Evolutionary conservation across 331 rosid species (phyloP).

Genomic region (Telfairia occidentalis): DNA sequence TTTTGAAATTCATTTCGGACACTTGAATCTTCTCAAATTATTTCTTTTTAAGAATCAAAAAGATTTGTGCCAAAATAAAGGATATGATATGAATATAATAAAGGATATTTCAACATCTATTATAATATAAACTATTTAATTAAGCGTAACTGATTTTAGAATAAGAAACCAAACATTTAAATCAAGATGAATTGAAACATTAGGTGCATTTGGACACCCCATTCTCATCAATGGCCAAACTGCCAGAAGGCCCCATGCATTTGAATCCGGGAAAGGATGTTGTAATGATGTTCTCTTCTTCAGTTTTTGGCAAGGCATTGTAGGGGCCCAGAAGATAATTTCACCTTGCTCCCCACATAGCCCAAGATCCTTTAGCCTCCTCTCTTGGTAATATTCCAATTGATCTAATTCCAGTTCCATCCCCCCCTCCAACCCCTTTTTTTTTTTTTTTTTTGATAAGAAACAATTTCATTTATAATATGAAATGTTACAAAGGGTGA

Average conservation of each 20-base stretch:
- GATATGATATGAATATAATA: too few relatives aligned
- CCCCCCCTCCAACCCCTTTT: too few relatives aligned
- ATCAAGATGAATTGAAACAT: too few relatives aligned
- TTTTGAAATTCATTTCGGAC: constrained; percentile 4
- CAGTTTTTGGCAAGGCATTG: too few relatives aligned
- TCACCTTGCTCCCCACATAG: constrained; percentile 85
- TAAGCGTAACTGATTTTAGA: too few relatives aligned
- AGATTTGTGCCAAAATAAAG: background rate
- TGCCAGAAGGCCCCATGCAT: background rate
- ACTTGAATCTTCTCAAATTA: background rate
- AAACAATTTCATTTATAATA: too few relatives aligned
- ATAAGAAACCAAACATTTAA: too few relatives aligned
- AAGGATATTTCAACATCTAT: background rate
- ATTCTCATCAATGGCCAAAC: background rate
- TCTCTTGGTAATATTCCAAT: constrained; percentile 78
- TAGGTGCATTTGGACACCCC: background rate
- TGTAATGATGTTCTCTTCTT: too few relatives aligned
- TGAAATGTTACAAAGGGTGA: too few relatives aligned
- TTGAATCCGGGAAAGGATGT: too few relatives aligned
- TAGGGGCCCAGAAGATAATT: constrained; percentile 50
- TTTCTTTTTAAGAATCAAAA: background rate
- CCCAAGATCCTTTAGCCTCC: constrained; percentile 95
- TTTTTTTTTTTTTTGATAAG: too few relatives aligned
- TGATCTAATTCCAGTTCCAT: constrained; percentile 43
- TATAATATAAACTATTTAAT: background rate